phyloP scores from a whole-genome alignment of 805 yeast genomes.

The Millerozyma acaciae region DNA sequence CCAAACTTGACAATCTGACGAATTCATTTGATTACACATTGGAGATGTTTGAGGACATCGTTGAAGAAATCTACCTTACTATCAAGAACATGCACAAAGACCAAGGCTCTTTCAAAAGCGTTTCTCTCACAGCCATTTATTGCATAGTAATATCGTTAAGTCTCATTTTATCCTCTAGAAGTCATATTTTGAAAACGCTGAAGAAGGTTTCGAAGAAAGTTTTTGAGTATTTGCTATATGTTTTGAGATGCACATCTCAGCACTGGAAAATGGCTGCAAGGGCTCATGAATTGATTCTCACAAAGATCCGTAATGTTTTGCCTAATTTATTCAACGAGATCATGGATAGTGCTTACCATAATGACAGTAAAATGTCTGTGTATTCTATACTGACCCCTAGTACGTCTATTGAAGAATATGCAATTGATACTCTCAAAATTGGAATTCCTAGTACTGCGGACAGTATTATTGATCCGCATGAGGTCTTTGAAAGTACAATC shows the following conservation, averaged over 20 bases:
- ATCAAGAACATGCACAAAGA: background rate
- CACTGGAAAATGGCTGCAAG: conserved; percentile 5
- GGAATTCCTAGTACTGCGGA: conserved; percentile 5
- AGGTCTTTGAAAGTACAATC: conserved; percentile 1
- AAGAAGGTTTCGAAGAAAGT: background rate
- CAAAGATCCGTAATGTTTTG: conserved; percentile 3
- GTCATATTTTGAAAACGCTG: background rate
- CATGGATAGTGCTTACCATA: background rate
- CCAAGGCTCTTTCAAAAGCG: conserved; percentile 2
- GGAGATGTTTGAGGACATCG: conserved; percentile 2
- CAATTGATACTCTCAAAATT: too few species aligned
- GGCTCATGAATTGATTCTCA: conserved; percentile 2
- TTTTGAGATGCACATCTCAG: conserved; percentile 3
- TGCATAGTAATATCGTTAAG: conserved; percentile 4
- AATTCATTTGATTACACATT: conserved; percentile 1
- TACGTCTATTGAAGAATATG: conserved; percentile 3
- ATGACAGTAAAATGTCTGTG: background rate
- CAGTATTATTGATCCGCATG: conserved; percentile 4
- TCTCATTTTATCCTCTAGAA: background rate
- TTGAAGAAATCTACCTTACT: conserved; percentile 3
- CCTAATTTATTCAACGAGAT: conserved; percentile 4
- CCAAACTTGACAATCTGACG: conserved; percentile 1
- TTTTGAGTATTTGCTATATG: conserved; percentile 4
- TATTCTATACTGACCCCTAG: too few species aligned
- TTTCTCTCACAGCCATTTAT: conserved; percentile 3